These are phyloP conservation scores for Hirschfeldia incana DNA, from an alignment of 345 rosid genomes.

Conservation along the genomic window DNA sequence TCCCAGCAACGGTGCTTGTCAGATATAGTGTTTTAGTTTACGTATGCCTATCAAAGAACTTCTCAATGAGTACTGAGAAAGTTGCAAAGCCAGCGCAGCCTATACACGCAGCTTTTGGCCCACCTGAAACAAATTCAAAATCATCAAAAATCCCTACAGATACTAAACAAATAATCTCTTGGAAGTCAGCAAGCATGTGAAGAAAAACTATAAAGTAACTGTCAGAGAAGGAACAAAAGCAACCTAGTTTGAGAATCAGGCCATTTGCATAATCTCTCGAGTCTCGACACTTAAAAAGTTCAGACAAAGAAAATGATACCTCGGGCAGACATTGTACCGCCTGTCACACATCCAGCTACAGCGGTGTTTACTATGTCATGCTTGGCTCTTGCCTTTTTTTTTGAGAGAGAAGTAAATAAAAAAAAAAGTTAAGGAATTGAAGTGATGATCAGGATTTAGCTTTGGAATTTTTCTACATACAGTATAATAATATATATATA, in stretches of 20 bases:
- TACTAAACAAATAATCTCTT: neutral
- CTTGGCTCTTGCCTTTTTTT: conserved; percentile 72
- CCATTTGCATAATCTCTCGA: no score
- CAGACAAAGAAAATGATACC: conserved; percentile 42
- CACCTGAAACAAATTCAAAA: conserved; percentile 46
- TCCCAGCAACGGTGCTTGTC: conserved; percentile 22
- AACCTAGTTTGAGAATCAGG: neutral
- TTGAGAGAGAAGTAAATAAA: conserved; percentile 8
- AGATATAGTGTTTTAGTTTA: conserved; percentile 37
- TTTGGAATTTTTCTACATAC: neutral
- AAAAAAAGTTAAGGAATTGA: conserved; percentile 8
- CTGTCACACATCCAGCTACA: conserved; percentile 91
- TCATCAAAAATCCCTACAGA: neutral
- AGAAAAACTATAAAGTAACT: neutral
- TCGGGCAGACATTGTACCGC: conserved; percentile 80
- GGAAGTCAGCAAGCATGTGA: no score
- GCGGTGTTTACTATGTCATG: conserved; percentile 78
- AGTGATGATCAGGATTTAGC: neutral
- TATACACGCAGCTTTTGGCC: conserved; percentile 84
- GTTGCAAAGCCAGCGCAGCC: conserved; percentile 96
- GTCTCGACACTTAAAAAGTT: neutral
- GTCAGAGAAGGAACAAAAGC: neutral
- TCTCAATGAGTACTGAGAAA: conserved; percentile 91
- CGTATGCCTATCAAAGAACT: conserved; percentile 74
- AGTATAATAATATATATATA: neutral